These are phyloP conservation scores for Grammothele lineata DNA, from an alignment of 768 basidiomycete species.

Conservation along the genomic window DNA sequence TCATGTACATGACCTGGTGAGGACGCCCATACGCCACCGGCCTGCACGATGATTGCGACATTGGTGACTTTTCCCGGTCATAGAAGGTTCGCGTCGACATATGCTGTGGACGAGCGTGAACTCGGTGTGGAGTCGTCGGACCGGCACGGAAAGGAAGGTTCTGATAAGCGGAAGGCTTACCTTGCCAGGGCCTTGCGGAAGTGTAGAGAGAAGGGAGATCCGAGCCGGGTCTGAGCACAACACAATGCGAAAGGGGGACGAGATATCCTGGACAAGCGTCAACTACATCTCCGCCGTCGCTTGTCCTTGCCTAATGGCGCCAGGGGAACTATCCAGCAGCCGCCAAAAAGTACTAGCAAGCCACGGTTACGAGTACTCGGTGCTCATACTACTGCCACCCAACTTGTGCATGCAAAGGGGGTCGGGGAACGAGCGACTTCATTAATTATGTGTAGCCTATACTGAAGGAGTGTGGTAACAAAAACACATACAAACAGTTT, in stretches of 20 bases:
- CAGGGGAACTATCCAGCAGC: slow-evolving; percentile 9
- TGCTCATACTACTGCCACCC: no score
- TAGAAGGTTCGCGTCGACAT: slow-evolving; percentile 79
- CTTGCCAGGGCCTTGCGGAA: slow-evolving; percentile 68
- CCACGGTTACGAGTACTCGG: no score
- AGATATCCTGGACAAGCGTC: slow-evolving; percentile 2
- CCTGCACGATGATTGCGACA: slow-evolving; percentile 72
- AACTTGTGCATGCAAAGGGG: no score
- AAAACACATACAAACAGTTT: no score
- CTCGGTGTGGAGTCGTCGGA: not conserved
- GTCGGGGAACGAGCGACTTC: no score
- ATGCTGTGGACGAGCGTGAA: slow-evolving; percentile 41
- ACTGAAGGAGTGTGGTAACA: no score
- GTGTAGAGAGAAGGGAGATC: slow-evolving; percentile 4
- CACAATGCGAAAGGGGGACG: slow-evolving; percentile 8
- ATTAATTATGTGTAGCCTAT: no score
- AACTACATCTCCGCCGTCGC: slow-evolving; percentile 1
- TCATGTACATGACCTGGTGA: slow-evolving; percentile 54
- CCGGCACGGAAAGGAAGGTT: not conserved
- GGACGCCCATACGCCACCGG: slow-evolving; percentile 76
- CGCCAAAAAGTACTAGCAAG: no score
- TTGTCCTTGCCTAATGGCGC: slow-evolving; percentile 4
- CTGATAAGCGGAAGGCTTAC: slow-evolving; percentile 33
- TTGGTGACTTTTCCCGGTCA: slow-evolving; percentile 66
- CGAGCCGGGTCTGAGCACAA: slow-evolving; percentile 8